Conservation (phyloP, 192 early-diverging fungal species). For the Coemansia sp. region DNA sequence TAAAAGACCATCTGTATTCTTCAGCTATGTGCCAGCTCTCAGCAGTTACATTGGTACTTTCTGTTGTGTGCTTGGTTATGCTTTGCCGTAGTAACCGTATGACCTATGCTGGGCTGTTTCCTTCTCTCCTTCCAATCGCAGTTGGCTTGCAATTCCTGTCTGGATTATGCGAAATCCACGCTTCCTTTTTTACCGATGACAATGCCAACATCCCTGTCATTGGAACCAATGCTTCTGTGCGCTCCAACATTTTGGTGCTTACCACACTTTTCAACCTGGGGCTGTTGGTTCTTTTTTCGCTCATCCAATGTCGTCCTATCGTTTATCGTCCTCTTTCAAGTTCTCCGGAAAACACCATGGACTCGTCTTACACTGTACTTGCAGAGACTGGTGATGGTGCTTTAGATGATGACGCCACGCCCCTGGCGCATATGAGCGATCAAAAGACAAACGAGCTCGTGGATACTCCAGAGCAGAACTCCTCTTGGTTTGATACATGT, state of each 20-base stretch:
- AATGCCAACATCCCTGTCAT: conserved; percentile 10
- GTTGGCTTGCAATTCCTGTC: conserved; percentile 8
- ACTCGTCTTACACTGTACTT: conserved; percentile 23
- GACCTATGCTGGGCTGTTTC: conserved; percentile 19
- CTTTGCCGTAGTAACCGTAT: conserved; percentile 6
- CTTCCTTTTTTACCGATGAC: conserved; percentile 6
- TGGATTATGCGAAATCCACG: conserved; percentile 23
- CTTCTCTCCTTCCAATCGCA: conserved; percentile 14
- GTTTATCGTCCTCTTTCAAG: conserved; percentile 13
- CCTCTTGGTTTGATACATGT: not conserved
- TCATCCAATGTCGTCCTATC: conserved; percentile 25
- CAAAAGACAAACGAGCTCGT: not conserved
- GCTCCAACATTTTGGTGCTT: conserved; percentile 14
- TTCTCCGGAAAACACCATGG: conserved; percentile 31
- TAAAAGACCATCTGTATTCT: not conserved
- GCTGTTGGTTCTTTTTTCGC: conserved; percentile 1
- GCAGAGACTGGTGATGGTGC: conserved; percentile 54
- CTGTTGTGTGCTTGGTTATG: not conserved
- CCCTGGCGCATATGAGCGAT: not conserved
- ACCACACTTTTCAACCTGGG: conserved; percentile 5
- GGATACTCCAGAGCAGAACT: not conserved
- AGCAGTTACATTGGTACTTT: conserved; percentile 1
- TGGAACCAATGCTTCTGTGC: conserved; percentile 14
- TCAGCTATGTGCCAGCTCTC: conserved; percentile 1
- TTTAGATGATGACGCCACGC: conserved; percentile 60